These are phyloP conservation scores for Fusarium verticillioides DNA, from an alignment of 2,329 filamentous ascomycete genomes.

Conservation along the genomic window DNA sequence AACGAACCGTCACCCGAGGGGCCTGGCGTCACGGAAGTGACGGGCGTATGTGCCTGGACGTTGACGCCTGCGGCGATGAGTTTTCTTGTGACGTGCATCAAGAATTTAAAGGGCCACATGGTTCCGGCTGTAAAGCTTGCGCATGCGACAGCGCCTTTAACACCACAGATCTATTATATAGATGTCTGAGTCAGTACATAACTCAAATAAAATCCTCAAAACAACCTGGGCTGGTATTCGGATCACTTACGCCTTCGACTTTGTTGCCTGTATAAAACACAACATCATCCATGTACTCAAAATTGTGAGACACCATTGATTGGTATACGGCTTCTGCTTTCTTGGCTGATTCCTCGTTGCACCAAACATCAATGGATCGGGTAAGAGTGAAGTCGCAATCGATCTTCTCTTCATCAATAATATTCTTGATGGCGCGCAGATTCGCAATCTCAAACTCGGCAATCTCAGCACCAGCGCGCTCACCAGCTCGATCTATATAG, in stretches of 20 bases:
- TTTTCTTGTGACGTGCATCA: conserved; percentile 51
- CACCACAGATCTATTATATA: not conserved
- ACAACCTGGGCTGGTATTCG: too few relatives aligned
- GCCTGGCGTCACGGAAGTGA: not conserved
- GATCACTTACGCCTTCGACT: not conserved
- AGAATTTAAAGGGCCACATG: conserved; percentile 17
- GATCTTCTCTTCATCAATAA: conserved; percentile 5
- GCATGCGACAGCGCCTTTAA: conserved; percentile 5
- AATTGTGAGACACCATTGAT: not conserved
- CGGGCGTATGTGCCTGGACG: not conserved
- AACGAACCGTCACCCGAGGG: not conserved
- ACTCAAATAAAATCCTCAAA: too few relatives aligned
- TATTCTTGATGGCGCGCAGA: not conserved
- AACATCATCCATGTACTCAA: conserved; percentile 9
- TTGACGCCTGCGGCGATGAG: conserved; percentile 1
- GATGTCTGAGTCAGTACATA: not conserved
- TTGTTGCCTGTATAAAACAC: conserved; percentile 2
- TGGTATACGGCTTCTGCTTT: not conserved
- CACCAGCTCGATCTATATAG: not conserved
- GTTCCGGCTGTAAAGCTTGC: not conserved
- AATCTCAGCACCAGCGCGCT: conserved; percentile 1
- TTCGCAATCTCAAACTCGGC: not conserved
- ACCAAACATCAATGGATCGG: conserved; percentile 3
- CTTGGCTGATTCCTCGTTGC: not conserved
- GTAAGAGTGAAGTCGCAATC: conserved; percentile 10